Conservation (phyloP, 2,329 filamentous ascomycete species). For the Venturia carpophila region DNA sequence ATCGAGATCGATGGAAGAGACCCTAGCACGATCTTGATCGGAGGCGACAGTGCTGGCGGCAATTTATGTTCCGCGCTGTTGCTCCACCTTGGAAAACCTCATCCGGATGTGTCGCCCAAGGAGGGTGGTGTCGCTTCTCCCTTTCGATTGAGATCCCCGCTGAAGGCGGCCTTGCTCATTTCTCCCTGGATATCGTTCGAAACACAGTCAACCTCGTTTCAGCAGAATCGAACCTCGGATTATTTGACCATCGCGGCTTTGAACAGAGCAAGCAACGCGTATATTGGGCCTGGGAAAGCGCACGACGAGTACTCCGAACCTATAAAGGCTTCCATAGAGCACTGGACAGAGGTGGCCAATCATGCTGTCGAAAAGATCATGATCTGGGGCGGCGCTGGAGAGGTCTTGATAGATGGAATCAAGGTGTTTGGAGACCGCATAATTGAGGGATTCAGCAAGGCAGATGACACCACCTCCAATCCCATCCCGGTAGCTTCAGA, state of each 20-base stretch:
- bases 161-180: conserved; percentile 16
- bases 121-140: conserved; percentile 33
- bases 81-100: conserved; percentile 14
- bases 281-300: conserved; percentile 19
- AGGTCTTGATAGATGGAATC: conserved; percentile 51
- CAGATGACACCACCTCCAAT: background rate
- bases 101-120: background rate
- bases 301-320: conserved; percentile 13
- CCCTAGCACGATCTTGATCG: conserved; percentile 30
- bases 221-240: conserved; percentile 9
- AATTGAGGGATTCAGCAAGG: conserved; percentile 30
- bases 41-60: conserved; percentile 14
- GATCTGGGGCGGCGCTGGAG: conserved; percentile 43
- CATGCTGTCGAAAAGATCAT: conserved; percentile 39
- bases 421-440: conserved; percentile 43
- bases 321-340: conserved; percentile 28
- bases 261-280: conserved; percentile 12
- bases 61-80: conserved; percentile 9
- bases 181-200: conserved; percentile 17
- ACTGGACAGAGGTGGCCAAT: conserved; percentile 45
- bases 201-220: conserved; percentile 5
- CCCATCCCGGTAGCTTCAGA: background rate
- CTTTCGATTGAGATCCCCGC: background rate
- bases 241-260: conserved; percentile 17
- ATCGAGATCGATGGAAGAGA: conserved; percentile 31